Evolutionary conservation across 2,329 filamentous ascomycete genomes (phyloP).

Genomic region (Aspergillus viridinutans): DNA sequence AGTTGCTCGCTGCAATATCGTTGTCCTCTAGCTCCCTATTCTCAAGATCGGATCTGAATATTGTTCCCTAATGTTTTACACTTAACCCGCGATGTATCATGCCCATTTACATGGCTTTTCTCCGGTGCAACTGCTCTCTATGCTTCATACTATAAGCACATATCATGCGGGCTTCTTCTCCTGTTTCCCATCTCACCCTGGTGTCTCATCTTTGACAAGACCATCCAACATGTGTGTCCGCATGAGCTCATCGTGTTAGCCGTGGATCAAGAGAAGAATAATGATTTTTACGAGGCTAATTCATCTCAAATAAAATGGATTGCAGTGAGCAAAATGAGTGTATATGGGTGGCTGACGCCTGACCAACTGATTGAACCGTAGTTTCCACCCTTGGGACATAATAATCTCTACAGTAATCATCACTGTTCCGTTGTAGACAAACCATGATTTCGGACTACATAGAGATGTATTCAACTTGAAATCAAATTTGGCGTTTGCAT

Average conservation of each 20-base stretch:
- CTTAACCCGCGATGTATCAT: slow-evolving; percentile 9
- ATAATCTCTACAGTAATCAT: background rate
- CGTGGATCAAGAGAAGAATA: slow-evolving; percentile 2
- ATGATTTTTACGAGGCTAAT: slow-evolving; percentile 10
- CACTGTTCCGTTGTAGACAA: background rate
- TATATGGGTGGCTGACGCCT: background rate
- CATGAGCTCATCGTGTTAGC: background rate
- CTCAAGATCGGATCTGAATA: background rate
- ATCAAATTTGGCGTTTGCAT: background rate
- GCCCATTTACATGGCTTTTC: slow-evolving; percentile 9
- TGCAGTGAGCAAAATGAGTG: slow-evolving; percentile 12
- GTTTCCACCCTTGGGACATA: background rate
- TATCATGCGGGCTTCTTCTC: slow-evolving; percentile 10
- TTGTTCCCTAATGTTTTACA: slow-evolving; percentile 5
- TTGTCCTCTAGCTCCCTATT: slow-evolving; percentile 3
- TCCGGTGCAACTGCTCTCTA: slow-evolving; percentile 7
- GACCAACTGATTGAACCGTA: background rate
- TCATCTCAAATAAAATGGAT: slow-evolving; percentile 9
- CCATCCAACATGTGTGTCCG: slow-evolving; percentile 12
- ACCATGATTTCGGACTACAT: background rate
- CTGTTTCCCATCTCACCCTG: slow-evolving; percentile 9
- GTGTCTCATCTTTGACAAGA: slow-evolving; percentile 9
- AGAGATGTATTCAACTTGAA: background rate
- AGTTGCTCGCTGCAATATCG: slow-evolving; percentile 6
- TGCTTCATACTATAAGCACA: slow-evolving; percentile 7